Conservation (phyloP, 371 early-diverging fungal genomes). For the Zychaea mexicana region DNA sequence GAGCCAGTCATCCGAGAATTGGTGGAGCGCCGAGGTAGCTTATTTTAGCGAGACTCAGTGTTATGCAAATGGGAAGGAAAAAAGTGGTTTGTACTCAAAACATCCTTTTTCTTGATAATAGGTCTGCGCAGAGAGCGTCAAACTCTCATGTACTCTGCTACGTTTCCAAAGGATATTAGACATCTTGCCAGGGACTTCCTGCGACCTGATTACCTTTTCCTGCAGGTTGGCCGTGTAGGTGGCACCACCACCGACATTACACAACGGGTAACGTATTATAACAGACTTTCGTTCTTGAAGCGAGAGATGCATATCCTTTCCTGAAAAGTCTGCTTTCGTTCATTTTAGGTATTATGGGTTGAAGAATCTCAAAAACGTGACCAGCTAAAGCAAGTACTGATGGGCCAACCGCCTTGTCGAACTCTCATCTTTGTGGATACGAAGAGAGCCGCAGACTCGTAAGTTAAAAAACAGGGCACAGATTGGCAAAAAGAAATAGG, state of each 20-base stretch:
- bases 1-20: conserved; percentile 91
- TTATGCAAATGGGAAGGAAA: too few relatives aligned
- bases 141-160: conserved; percentile 97
- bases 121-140: conserved; percentile 76
- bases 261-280: conserved; percentile 22
- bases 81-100: too few relatives aligned
- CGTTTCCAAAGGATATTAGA: conserved; percentile 92
- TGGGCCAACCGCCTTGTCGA: conserved; percentile 50
- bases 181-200: conserved; percentile 88
- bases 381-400: conserved; percentile 23
- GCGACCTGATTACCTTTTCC: conserved; percentile 50
- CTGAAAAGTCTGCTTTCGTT: background rate
- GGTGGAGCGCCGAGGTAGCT: conserved; percentile 75
- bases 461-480: background rate
- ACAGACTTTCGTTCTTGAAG: too few relatives aligned
- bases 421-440: conserved; percentile 84
- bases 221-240: conserved; percentile 41
- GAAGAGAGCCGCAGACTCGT: conserved; percentile 78
- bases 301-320: background rate
- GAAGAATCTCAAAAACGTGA: conserved; percentile 55
- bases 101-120: background rate
- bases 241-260: conserved; percentile 47
- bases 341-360: conserved; percentile 31
- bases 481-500: background rate
- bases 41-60: too few relatives aligned